Base-by-base conservation (phyloP, 2,329 filamentous ascomycete species). In the Magnaporthales sp. region DNA sequence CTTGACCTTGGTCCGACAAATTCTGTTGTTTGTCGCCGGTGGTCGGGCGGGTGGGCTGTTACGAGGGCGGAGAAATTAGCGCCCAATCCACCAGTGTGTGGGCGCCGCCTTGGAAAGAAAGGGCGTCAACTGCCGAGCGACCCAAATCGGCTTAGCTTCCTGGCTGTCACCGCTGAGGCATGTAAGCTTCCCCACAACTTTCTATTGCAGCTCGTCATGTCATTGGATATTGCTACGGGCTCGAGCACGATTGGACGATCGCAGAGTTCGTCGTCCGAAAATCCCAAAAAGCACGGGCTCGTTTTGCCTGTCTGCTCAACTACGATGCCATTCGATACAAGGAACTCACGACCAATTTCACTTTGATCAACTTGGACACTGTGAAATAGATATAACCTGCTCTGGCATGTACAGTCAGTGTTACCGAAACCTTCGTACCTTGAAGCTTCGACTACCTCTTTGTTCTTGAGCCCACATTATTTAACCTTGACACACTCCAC, bases 401-500 rank as follows among this genome's bases (percentile, higher is more conserved):
- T n/a, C n/a, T n/a, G n/a, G n/a, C n/a, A n/a, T n/a, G n/a, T n/a
- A n/a, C n/a, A n/a, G n/a, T n/a, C n/a, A n/a, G n/a, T n/a, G n/a
- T n/a, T n/a, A n/a, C n/a, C n/a, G n/a, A n/a, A n/a, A n/a, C n/a
- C n/a, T n/a, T n/a, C n/a, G n/a, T n/a, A n/a, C n/a, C n/a, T n/a
- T n/a, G n/a, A n/a, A n/a, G n/a, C n/a, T n/a, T n/a, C n/a, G n/a
- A n/a, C n/a, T n/a, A n/a, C n/a, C n/a, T n/a, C n/a, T n/a, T n/a
- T n/a, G n/a, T n/a, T 46, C 38, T 46, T n/a, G 38, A n/a, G 15
- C 3, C n/a, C 54, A 58, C 22, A 10, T 58, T 51, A 67, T 9
- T n/a, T 26, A 1, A 22, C 31, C 65, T 69, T 71, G 22, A 68
- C 68, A 54, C 69, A 72, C 66, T 73, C 72, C 9, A 72, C 67